Evolutionary conservation across 1,284 basidiomycete species (phyloP).

Genomic region (Ganoderma lingzhi): DNA sequence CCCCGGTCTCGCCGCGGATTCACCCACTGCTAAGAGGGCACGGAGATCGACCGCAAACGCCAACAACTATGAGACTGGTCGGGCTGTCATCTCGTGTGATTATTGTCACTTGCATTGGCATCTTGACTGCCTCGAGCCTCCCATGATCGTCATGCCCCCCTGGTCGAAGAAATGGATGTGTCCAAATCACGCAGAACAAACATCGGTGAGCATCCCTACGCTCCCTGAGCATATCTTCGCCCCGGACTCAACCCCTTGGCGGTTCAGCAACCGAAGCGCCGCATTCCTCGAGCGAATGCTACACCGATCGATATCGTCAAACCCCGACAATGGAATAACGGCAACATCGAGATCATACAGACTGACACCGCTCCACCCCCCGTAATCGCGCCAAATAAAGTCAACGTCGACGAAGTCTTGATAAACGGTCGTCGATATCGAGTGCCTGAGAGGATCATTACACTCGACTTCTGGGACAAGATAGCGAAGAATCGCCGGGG

Average conservation of each 20-base stretch:
- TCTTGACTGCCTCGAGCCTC: conserved; percentile 94
- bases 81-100: conserved; percentile 91
- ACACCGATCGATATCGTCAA: conserved; percentile 76
- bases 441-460: conserved; percentile 92
- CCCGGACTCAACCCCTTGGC: conserved; percentile 1
- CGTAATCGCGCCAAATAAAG: conserved; percentile 47
- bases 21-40: conserved; percentile 62
- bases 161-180: conserved; percentile 98
- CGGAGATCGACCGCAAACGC: conserved; percentile 48
- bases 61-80: conserved; percentile 59
- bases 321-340: conserved; percentile 84
- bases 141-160: conserved; percentile 86
- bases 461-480: conserved; percentile 96
- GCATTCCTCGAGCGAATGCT: conserved; percentile 76
- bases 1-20: conserved; percentile 52
- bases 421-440: conserved; percentile 90
- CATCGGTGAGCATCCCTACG: conserved; percentile 61
- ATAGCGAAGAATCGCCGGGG: conserved; percentile 56
- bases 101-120: conserved; percentile 97
- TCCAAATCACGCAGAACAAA: conserved; percentile 91
- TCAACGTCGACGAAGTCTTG: conserved; percentile 76
- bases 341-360: conserved; percentile 89
- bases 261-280: conserved; percentile 72
- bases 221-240: neutral
- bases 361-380: conserved; percentile 55